A percentile compares a stretch with the other conserved stretches of the same genome.
phyloP scores from a whole-genome alignment of 2,329 filamentous ascomycete genomes.

The Penicillium polonicum region DNA sequence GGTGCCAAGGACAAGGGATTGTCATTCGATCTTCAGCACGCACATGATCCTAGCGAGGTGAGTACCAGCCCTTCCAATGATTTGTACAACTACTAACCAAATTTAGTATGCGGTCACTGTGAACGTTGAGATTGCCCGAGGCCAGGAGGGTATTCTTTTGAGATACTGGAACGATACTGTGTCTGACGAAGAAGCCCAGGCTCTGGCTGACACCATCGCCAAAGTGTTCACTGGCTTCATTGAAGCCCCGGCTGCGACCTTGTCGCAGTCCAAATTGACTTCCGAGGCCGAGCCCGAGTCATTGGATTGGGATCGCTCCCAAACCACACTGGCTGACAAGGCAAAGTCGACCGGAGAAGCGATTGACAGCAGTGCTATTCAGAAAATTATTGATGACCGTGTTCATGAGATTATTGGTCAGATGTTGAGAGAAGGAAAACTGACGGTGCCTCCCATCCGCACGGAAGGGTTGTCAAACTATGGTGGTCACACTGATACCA shows the following conservation, averaged over 20 bases:
- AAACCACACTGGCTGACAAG: constrained; percentile 18
- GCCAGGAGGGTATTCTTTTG: constrained; percentile 38
- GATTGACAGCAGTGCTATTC: constrained; percentile 28
- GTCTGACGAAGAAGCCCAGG: constrained; percentile 36
- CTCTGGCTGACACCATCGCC: constrained; percentile 32
- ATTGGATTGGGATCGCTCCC: constrained; percentile 16
- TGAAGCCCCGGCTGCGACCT: constrained; percentile 24
- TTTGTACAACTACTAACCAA: constrained; percentile 5
- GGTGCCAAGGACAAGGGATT: constrained; percentile 27
- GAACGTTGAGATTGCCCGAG: constrained; percentile 40
- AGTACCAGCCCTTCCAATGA: constrained; percentile 2
- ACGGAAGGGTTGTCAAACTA: constrained; percentile 17
- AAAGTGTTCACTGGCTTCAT: constrained; percentile 36
- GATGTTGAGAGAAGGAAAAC: constrained; percentile 33
- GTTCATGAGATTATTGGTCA: constrained; percentile 36
- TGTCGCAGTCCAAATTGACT: constrained; percentile 25
- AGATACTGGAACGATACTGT: constrained; percentile 43
- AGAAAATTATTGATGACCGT: constrained; percentile 36
- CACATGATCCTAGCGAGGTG: constrained; percentile 42
- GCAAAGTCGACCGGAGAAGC: constrained; percentile 6
- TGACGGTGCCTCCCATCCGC: constrained; percentile 22
- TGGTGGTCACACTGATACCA: constrained; percentile 13
- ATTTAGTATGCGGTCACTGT: constrained; percentile 41
- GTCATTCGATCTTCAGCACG: constrained; percentile 33
- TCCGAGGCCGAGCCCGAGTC: constrained; percentile 1